Conservation (phyloP, 2,329 filamentous ascomycete species). For the Dactylellina leptospora region DNA sequence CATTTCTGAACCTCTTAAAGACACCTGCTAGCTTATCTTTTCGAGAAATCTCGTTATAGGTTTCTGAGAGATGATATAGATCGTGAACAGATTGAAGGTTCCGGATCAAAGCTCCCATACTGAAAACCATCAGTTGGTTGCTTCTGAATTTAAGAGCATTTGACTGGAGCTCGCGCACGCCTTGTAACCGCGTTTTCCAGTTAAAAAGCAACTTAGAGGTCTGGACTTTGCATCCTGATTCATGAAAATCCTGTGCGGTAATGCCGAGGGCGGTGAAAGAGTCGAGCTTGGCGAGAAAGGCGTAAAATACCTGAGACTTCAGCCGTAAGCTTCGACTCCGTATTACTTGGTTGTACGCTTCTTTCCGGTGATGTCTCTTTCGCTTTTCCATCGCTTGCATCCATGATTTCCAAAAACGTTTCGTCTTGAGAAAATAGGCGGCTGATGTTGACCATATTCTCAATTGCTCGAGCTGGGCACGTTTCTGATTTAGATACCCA, state of each 20-base stretch:
- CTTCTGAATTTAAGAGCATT: constrained; percentile 25
- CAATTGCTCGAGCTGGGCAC: constrained; percentile 23
- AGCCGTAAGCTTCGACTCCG: constrained; percentile 29
- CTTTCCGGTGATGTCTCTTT: constrained; percentile 45
- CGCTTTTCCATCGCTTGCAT: constrained; percentile 39
- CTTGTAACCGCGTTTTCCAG: constrained; percentile 23
- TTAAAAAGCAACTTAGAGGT: constrained; percentile 17
- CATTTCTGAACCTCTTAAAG: constrained; percentile 39
- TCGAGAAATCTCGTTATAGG: constrained; percentile 47
- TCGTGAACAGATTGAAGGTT: constrained; percentile 33
- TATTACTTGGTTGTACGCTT: constrained; percentile 41
- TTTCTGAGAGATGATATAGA: constrained; percentile 46
- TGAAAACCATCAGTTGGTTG: constrained; percentile 12
- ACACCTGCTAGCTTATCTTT: constrained; percentile 31
- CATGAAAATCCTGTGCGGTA: constrained; percentile 41
- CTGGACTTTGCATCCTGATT: constrained; percentile 45
- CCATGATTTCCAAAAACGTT: constrained; percentile 25
- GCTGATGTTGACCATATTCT: constrained; percentile 25
- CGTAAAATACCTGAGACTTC: constrained; percentile 27
- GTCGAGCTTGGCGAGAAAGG: constrained; percentile 23
- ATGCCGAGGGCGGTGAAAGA: constrained; percentile 6
- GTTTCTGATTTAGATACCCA: constrained; percentile 1
- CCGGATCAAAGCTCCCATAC: constrained; percentile 9
- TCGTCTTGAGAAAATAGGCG: constrained; percentile 33
- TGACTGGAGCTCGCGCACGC: constrained; percentile 18